Percentiles rank a stretch among this genome's conserved stretches.
phyloP scores from a whole-genome alignment of 495 filamentous ascomycete species.

The Penicillium desertorum region DNA sequence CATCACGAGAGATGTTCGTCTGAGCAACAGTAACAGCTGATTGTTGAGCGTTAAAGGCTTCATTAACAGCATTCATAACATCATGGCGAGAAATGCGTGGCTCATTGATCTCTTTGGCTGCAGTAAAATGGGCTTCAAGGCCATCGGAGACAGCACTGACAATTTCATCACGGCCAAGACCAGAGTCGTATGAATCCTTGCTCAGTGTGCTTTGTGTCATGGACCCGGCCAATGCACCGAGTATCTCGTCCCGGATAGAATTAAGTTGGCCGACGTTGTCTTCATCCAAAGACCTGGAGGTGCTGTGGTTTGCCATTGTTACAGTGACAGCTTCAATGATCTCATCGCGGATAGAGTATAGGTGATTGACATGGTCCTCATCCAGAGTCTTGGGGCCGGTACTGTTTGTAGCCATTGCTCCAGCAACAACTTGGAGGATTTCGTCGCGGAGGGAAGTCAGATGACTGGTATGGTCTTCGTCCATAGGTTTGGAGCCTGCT shows the following conservation, averaged over 20 bases:
- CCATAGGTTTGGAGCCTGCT: conserved; percentile 33
- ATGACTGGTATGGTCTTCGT: conserved; percentile 19
- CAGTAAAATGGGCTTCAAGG: conserved; percentile 42
- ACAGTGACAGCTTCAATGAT: conserved; percentile 22
- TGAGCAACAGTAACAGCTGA: conserved; percentile 31
- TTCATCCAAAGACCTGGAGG: conserved; percentile 20
- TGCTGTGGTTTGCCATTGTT: conserved; percentile 52
- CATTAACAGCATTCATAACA: conserved; percentile 55
- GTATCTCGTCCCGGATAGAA: conserved; percentile 42
- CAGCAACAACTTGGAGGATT: conserved; percentile 49
- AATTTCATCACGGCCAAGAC: conserved; percentile 49
- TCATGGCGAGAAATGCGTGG: conserved; percentile 47
- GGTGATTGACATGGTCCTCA: conserved; percentile 9
- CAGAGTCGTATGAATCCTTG: conserved; percentile 48
- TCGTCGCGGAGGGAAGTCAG: conserved; percentile 32
- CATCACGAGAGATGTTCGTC: conserved; percentile 44
- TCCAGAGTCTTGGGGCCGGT: neutral
- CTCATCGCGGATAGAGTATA: conserved; percentile 14
- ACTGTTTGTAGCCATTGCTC: conserved; percentile 31
- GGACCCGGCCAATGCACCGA: conserved; percentile 40
- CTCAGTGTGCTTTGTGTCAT: conserved; percentile 48
- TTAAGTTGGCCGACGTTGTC: conserved; percentile 32
- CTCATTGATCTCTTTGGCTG: conserved; percentile 38
- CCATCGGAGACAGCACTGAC: conserved; percentile 45
- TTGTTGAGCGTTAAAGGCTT: conserved; percentile 52